Evolutionary conservation across 2,329 filamentous ascomycete species (phyloP), one percentile per base, ranked within the genome.

Genomic region (Chaetomium olivaceum): DNA sequence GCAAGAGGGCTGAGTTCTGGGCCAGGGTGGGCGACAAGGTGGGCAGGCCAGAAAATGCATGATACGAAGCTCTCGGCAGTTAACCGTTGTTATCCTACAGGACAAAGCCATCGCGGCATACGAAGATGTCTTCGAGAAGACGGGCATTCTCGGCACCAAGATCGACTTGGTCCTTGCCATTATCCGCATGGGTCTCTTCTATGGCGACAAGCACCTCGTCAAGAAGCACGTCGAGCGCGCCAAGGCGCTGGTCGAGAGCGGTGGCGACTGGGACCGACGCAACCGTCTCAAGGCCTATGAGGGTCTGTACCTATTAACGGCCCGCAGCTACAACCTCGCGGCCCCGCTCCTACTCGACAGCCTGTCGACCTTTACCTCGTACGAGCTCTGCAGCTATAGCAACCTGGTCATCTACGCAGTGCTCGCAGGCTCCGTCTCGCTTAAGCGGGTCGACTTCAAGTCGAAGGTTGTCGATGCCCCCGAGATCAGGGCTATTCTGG

Each of bases 211-310:
- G 80, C 78, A 90, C 50, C 87, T 95, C 63, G 93, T 97, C 58
- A 96, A 96, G 87, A 97, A 96, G 85, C 91, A 92, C 67, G 87
- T 98, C 56, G 93, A 97, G 74, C 89, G 94, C 52, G 93, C 93
- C 72, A 92, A 91, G 80, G 86, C 91, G 3, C 85, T 99, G 59
- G 93, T 99, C 39, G 95, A 99, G 76, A 91, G 91, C 71, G 95
- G 95, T 71, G 95, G 95, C 78, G 95, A 99, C 80, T 99, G 95
- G 95, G 95, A 99, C 78, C 91, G 95, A 70, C 90, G 95, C 77
- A 99, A 99, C 83, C 90, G 95, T 67, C 88, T 99, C 75, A 99
- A 99, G 89, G 95, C 95, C 71, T 99, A 99, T 85, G 93, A 96
- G 77, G 95, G 95, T 68, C 85, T 99, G 63, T 91, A 98, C 77